Evolutionary conservation across 208 protist genomes (phyloP).

Genomic region (Wallacemonas rigidus): DNA sequence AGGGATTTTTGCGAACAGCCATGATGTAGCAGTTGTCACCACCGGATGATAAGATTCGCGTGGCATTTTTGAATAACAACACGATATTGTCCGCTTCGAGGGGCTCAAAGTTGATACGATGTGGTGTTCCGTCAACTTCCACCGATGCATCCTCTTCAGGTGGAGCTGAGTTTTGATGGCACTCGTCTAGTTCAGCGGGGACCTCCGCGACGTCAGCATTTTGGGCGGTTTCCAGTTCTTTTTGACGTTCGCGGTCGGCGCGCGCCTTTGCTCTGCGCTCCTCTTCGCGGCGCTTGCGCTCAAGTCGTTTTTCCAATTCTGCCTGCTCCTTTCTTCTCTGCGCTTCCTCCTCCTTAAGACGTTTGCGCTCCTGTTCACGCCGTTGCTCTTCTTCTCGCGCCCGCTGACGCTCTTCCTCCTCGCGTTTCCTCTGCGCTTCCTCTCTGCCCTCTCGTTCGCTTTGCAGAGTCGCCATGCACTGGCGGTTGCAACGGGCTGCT

Average conservation of each 20-base stretch:
- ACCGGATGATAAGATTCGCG: constrained; percentile 33
- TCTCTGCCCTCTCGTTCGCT: constrained; percentile 25
- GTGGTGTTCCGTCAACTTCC: neutral
- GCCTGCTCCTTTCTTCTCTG: constrained; percentile 38
- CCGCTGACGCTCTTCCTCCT: constrained; percentile 37
- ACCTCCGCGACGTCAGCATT: neutral
- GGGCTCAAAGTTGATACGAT: constrained; percentile 11
- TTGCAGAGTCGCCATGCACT: neutral
- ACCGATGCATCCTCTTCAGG: constrained; percentile 7
- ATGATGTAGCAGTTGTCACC: constrained; percentile 54
- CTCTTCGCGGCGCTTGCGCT: constrained; percentile 65
- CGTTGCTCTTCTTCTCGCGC: constrained; percentile 33
- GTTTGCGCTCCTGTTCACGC: constrained; percentile 36
- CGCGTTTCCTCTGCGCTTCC: constrained; percentile 31
- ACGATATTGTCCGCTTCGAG: constrained; percentile 36
- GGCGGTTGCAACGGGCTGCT: constrained; percentile 20
- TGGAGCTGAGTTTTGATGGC: neutral
- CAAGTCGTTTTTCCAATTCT: constrained; percentile 56
- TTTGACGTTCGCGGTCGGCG: constrained; percentile 29
- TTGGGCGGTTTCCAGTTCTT: constrained; percentile 17
- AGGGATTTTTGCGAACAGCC: constrained; percentile 32
- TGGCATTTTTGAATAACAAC: constrained; percentile 32
- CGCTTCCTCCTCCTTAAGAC: constrained; percentile 34
- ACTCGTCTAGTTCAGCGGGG: constrained; percentile 2
- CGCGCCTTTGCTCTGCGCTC: constrained; percentile 34